Percentiles rank a stretch among this genome's conserved stretches.
Evolutionary conservation across 2,329 filamentous ascomycete genomes (phyloP).

Genomic region (Cytospora chrysosperma): DNA sequence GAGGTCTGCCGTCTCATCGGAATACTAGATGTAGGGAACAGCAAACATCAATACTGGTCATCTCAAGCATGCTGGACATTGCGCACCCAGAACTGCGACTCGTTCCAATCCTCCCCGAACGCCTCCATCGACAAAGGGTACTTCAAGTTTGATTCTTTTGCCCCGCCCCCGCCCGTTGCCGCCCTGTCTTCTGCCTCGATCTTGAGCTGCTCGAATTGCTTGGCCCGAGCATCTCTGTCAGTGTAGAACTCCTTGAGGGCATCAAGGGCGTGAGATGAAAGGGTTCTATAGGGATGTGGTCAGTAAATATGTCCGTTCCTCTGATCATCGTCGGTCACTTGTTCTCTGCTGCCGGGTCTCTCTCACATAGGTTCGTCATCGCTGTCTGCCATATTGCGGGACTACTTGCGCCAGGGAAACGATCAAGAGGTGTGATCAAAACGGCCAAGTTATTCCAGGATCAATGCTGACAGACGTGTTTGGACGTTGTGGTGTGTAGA

Average conservation of each 20-base stretch:
- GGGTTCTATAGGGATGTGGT: slow-evolving; percentile 44
- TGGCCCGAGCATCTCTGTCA: slow-evolving; percentile 66
- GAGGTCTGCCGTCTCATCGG: slow-evolving; percentile 65
- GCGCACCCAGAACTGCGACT: slow-evolving; percentile 78
- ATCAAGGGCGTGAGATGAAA: slow-evolving; percentile 65
- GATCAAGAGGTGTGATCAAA: background rate
- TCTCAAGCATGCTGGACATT: background rate
- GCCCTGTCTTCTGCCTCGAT: slow-evolving; percentile 55
- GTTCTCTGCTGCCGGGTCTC: background rate
- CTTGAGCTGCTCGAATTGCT: slow-evolving; percentile 68
- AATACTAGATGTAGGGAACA: slow-evolving; percentile 56
- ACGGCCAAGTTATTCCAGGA: background rate
- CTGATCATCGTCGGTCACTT: background rate
- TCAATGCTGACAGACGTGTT: background rate
- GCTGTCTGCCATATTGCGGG: slow-evolving; percentile 33
- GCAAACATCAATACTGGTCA: too few species aligned
- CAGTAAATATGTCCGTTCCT: background rate
- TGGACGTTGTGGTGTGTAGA: background rate
- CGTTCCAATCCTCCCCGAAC: slow-evolving; percentile 81
- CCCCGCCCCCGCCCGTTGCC: background rate
- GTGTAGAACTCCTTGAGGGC: slow-evolving; percentile 73
- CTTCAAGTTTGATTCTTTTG: slow-evolving; percentile 17
- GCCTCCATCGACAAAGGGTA: slow-evolving; percentile 59
- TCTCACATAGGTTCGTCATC: slow-evolving; percentile 51
- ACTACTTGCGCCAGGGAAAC: too few species aligned